Evolutionary conservation across 768 basidiomycete species (phyloP), one percentile per base, ranked within the genome.

Genomic region (Xerocomus potaroensis): DNA sequence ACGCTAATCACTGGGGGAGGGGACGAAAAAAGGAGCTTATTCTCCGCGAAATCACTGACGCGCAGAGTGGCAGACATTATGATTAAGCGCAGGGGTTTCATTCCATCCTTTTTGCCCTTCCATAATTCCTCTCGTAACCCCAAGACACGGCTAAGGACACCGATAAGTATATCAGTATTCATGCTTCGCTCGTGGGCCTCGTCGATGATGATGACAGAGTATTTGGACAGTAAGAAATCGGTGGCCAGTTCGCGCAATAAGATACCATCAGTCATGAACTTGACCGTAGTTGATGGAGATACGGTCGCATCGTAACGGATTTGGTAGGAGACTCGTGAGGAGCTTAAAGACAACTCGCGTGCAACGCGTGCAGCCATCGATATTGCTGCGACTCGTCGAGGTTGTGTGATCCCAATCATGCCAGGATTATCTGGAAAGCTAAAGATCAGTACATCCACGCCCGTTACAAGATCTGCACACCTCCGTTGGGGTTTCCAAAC

Each of bases 221-320:
- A 99, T 65, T 85, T 90, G 35, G 72, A 80, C n/a, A 99, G 74
- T n/a, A 97, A 66, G 66, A 99, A 96, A 62, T 99, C 94, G 11
- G 80, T 80, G 0, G 91, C 86, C 18, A 98, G 73, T 66, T 99
- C 96, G 45, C 96, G 84, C 14, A 99, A 72, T 27, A 99, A 72
- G 22, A 99, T 92, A 71, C 96, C 96, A 58, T 99, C 96, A 6
- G 96, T 99, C 94, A 98, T 97, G 73, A 98, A 99, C 66, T 98
- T 97, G 73, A 99, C 93, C 8, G 84, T 84, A 2, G 96, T 99
- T 18, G 80, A 75, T 1, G 91, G 76, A 4, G 92, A 92, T 0
- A 92, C 84, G 1, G 92, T 97, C 1, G 91, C 87, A 55, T 97
- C 95, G 62, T 98, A 99, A 50, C 96, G 87, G 51, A 99, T 97